Percentiles rank a stretch among this genome's conserved stretches.
phyloP scores from a whole-genome alignment of 352 stramenopile species.

The Globisporangium barbulae region DNA sequence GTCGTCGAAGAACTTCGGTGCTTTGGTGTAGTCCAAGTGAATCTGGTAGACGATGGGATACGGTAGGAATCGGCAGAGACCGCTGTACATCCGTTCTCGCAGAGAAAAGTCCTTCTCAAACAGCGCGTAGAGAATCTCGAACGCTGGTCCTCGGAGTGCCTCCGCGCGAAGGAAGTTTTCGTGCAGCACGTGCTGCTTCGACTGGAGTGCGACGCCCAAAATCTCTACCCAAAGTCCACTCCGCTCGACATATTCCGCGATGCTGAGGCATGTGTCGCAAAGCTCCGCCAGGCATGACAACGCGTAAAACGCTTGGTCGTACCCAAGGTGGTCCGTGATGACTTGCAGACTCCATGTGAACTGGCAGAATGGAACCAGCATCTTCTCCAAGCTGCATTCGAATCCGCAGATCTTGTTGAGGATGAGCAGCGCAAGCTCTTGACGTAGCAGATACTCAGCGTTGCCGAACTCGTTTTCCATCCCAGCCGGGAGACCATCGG shows the following conservation, averaged over 20 bases:
- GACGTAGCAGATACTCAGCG: conserved; percentile 65
- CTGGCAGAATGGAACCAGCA: conserved; percentile 70
- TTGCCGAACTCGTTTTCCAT: conserved; percentile 80
- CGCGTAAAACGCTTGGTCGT: conserved; percentile 76
- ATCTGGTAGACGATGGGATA: conserved; percentile 85
- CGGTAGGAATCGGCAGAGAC: conserved; percentile 67
- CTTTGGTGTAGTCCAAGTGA: conserved; percentile 69
- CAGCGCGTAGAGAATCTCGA: conserved; percentile 76
- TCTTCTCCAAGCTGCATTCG: conserved; percentile 64
- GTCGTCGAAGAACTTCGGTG: conserved; percentile 76
- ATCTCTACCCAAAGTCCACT: conserved; percentile 81
- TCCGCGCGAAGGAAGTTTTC: conserved; percentile 79
- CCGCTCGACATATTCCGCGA: conserved; percentile 70
- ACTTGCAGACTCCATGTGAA: conserved; percentile 83
- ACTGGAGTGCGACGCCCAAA: conserved; percentile 73
- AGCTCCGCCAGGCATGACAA: conserved; percentile 74
- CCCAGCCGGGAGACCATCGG: conserved; percentile 23
- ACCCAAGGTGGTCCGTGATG: conserved; percentile 75
- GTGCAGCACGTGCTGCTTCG: conserved; percentile 74
- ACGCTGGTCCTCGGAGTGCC: conserved; percentile 69
- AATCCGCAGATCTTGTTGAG: conserved; percentile 81
- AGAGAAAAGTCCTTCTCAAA: conserved; percentile 69
- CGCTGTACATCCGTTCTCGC: conserved; percentile 70
- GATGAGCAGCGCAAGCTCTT: conserved; percentile 73
- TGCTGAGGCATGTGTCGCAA: conserved; percentile 70